These are phyloP conservation scores for Suhomyces prunicola DNA, from an alignment of 805 yeast genomes.

Conservation along the genomic window DNA sequence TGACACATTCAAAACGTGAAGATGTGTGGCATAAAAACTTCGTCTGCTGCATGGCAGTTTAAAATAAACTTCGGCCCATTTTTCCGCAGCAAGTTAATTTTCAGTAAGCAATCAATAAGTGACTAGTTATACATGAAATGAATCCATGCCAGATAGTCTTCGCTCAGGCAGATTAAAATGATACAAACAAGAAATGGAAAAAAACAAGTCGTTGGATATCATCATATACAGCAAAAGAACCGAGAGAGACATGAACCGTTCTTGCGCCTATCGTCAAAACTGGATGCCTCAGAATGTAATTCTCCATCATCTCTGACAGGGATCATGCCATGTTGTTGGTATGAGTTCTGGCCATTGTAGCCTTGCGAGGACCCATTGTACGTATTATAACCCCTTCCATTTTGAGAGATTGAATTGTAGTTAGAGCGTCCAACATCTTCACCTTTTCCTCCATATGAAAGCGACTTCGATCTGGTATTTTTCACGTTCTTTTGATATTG, in stretches of 20 bases:
- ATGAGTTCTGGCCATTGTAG: constrained; percentile 6
- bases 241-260: constrained; percentile 5
- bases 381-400: constrained; percentile 15
- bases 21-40: background rate
- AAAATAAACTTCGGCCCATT: background rate
- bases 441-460: constrained; percentile 11
- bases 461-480: constrained; percentile 11
- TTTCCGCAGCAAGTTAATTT: background rate
- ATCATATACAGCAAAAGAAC: constrained; percentile 5
- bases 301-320: constrained; percentile 37
- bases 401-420: constrained; percentile 19
- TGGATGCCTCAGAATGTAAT: constrained; percentile 38
- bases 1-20: background rate
- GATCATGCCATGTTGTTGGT: constrained; percentile 28
- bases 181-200: background rate
- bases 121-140: background rate
- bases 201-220: background rate
- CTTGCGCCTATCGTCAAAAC: constrained; percentile 20
- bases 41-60: background rate
- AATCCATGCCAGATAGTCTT: background rate
- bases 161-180: background rate
- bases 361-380: constrained; percentile 19
- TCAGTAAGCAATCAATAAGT: background rate
- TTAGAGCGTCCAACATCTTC: constrained; percentile 7
- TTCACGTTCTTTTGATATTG: constrained; percentile 13